Conservation (phyloP, 2,329 filamentous ascomycete species). For the Pestalotiopsis fici region DNA sequence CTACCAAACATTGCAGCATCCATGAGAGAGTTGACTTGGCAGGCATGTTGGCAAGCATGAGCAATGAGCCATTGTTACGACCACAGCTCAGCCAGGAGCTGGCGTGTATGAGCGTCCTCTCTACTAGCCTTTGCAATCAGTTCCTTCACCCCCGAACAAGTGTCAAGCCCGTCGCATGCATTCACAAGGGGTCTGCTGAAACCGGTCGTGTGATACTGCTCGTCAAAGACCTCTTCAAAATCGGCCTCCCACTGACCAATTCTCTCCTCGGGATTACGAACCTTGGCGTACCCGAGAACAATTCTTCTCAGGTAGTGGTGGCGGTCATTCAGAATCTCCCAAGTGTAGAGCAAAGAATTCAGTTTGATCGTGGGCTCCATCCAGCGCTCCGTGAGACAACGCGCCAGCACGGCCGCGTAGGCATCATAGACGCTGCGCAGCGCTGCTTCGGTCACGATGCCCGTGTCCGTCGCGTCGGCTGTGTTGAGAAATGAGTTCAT, state of each 20-base stretch:
- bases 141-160: neutral
- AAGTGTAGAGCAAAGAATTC: constrained; percentile 21
- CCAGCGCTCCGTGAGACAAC: constrained; percentile 24
- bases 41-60: constrained; percentile 26
- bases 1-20: constrained; percentile 22
- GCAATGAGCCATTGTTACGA: constrained; percentile 21
- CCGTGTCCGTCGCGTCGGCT: constrained; percentile 19
- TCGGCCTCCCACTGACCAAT: constrained; percentile 19
- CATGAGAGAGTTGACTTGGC: constrained; percentile 26
- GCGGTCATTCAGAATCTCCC: constrained; percentile 26
- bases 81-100: neutral
- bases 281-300: neutral
- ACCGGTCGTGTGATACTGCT: constrained; percentile 20
- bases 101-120: neutral
- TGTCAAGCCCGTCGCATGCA: constrained; percentile 10
- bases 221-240: constrained; percentile 24
- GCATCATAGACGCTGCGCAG: constrained; percentile 25
- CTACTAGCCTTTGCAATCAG: neutral
- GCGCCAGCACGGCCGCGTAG: constrained; percentile 20
- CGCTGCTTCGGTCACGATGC: constrained; percentile 21
- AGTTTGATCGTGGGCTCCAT: constrained; percentile 21
- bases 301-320: neutral
- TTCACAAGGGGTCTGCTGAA: constrained; percentile 20
- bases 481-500: constrained; percentile 25
- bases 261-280: neutral